Evolutionary conservation across 2,329 filamentous ascomycete species (phyloP), one percentile per base, ranked within the genome.

Genomic region (Claviceps digitariae): DNA sequence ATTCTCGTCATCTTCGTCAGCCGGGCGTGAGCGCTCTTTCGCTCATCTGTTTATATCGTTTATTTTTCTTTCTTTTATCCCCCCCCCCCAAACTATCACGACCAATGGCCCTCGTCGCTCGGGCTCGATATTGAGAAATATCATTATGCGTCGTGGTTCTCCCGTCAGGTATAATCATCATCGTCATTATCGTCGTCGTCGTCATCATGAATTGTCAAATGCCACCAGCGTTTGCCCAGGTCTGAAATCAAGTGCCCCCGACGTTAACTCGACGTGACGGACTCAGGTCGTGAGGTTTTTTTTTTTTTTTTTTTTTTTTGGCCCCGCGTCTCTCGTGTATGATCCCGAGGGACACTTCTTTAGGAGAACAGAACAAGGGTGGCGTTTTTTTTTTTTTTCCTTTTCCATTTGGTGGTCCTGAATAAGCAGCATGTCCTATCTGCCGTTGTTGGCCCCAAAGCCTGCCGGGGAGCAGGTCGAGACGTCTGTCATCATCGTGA

Each of bases 371-470:
- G 13, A 20, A 43, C 21, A 2, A 13, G 10, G 31, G 31, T 9
- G 9, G 10, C 31, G 31, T 9, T 13, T 10, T 34, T 10, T 34
- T 12, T 13, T 34, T 34, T 3, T 29, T 29, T 29, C 8, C 4
- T 8, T 29, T 34, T 34, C 10, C 12, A 10, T 34, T 34, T 34
- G 8, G 2, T 34, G 31, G 31, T 34, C 31, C 31, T 34, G 10
- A 13, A 34, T 3, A 34, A 13, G 31, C 31, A 27, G 25, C 48
- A 56, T 60, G 58, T 52, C 63, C 20, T 57, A 55, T 56, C 54
- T 67, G 56, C 66, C 67, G 53, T 54, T 59, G 25, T 52, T 69
- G 57, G 67, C 66, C 36, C 67, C 67, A 52, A 64, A 67, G 52
- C 60, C 63, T 50, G 61, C 64, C 27, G 65, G 65, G 48, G 60